phyloP scores from a whole-genome alignment of 192 early-diverging fungal genomes.

The Linnemannia elongata region DNA sequence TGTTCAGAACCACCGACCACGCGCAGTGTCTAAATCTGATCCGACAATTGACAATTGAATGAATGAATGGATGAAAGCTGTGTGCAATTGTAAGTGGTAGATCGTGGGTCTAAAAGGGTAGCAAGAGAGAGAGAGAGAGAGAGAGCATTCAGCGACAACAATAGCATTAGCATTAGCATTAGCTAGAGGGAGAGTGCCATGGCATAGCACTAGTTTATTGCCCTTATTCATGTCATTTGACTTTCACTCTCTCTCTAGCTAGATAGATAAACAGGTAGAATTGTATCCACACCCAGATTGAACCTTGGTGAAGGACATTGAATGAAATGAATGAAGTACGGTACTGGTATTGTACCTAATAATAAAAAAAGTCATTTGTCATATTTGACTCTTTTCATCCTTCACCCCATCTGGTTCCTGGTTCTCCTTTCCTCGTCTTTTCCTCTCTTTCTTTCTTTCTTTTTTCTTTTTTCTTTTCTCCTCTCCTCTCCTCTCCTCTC shows the following conservation, averaged over 20 bases:
- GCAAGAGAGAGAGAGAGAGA: neutral
- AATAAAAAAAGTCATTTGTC: neutral
- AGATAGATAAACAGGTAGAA: neutral
- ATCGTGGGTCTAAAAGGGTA: neutral
- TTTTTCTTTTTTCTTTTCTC: neutral
- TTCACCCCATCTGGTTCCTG: neutral
- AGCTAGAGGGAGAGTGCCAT: too few relatives aligned
- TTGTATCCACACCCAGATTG: neutral
- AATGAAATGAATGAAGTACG: too few relatives aligned
- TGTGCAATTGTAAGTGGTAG: neutral
- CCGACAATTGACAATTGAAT: neutral
- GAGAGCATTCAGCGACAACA: neutral
- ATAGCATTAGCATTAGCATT: too few relatives aligned
- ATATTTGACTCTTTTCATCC: neutral
- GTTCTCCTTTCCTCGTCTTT: neutral
- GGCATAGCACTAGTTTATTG: neutral
- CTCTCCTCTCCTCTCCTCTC: conserved; percentile 5
- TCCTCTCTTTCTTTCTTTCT: neutral
- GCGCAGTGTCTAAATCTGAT: neutral
- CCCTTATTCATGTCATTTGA: neutral
- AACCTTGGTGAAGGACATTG: neutral
- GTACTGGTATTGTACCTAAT: neutral
- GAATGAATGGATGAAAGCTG: too few relatives aligned
- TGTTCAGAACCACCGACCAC: neutral
- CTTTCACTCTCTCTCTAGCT: neutral